A percentile compares a stretch with the other conserved stretches of the same genome.
Conservation (phyloP, 2,329 filamentous ascomycete genomes). For the Xylaria arbuscula region DNA sequence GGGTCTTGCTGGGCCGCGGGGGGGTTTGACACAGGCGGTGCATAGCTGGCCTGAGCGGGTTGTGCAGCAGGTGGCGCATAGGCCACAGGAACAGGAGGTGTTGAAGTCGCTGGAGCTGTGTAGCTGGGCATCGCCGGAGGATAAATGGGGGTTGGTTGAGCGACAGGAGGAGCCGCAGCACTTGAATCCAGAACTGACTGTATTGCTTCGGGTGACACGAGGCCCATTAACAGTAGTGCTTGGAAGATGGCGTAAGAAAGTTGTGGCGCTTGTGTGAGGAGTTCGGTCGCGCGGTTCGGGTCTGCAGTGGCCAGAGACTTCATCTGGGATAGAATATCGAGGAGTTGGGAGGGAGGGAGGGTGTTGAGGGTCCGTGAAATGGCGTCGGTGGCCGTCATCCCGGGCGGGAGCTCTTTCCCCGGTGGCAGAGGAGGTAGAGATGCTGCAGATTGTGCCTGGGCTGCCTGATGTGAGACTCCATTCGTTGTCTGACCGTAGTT, state of each 20-base stretch:
- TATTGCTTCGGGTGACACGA: conserved; percentile 87
- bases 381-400: conserved; percentile 85
- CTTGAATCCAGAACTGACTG: conserved; percentile 78
- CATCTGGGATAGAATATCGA: conserved; percentile 95
- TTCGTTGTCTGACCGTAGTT: conserved; percentile 44
- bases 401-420: conserved; percentile 84
- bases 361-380: conserved; percentile 92
- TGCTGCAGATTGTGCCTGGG: conserved; percentile 54
- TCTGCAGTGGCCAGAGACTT: conserved; percentile 87
- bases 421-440: conserved; percentile 83
- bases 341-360: conserved; percentile 85
- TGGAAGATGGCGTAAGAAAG: conserved; percentile 96
- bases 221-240: conserved; percentile 88
- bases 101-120: conserved; percentile 56
- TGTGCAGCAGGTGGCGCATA: conserved; percentile 59
- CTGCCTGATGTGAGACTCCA: conserved; percentile 49
- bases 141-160: conserved; percentile 53
- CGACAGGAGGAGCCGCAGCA: conserved; percentile 54
- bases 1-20: conserved; percentile 64
- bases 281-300: conserved; percentile 83
- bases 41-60: conserved; percentile 53
- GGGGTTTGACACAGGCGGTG: conserved; percentile 54
- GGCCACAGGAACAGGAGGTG: conserved; percentile 60
- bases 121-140: conserved; percentile 53
- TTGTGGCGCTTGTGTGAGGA: conserved; percentile 89